A percentile compares a stretch with the other conserved stretches of the same genome.
Evolutionary conservation across 345 rosid species (phyloP).

Genomic region (Hibiscus tridactylites): DNA sequence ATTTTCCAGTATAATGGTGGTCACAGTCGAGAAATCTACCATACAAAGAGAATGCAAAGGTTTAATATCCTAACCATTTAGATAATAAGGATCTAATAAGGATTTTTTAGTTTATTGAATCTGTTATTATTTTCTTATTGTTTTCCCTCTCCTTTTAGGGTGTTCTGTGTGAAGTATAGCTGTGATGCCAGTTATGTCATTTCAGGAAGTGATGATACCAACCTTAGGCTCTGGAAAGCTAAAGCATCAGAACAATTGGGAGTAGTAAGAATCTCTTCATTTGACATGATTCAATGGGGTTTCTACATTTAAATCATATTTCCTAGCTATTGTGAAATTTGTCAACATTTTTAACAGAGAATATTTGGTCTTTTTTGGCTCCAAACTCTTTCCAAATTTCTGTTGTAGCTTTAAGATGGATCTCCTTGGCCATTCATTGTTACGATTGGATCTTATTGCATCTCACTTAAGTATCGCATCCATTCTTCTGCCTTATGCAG

Average conservation of each 20-base stretch:
- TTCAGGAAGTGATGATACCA: conserved; percentile 96
- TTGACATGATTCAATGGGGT: not conserved
- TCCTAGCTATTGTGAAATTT: not conserved
- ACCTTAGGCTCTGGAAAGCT: conserved; percentile 95
- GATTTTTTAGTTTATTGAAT: not conserved
- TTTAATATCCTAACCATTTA: conserved; percentile 11
- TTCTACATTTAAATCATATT: not conserved
- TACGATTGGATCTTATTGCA: not conserved
- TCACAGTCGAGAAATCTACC: conserved; percentile 86
- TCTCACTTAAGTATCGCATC: not conserved
- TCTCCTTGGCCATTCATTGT: not conserved
- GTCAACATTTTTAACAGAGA: not conserved
- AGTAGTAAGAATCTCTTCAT: conserved; percentile 56
- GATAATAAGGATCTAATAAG: not conserved
- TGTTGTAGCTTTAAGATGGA: not conserved
- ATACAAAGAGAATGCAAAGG: conserved; percentile 99
- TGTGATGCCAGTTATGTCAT: conserved; percentile 86
- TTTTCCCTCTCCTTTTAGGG: conserved; percentile 33
- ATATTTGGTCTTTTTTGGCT: not conserved
- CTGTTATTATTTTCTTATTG: conserved; percentile 6
- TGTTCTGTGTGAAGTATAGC: conserved; percentile 86
- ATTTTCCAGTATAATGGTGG: conserved; percentile 90
- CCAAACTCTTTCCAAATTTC: not conserved
- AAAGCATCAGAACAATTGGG: conserved; percentile 96
- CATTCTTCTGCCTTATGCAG: conserved; percentile 25